Conservation (phyloP, 208 protist species). For the Crithidia sp. region DNA sequence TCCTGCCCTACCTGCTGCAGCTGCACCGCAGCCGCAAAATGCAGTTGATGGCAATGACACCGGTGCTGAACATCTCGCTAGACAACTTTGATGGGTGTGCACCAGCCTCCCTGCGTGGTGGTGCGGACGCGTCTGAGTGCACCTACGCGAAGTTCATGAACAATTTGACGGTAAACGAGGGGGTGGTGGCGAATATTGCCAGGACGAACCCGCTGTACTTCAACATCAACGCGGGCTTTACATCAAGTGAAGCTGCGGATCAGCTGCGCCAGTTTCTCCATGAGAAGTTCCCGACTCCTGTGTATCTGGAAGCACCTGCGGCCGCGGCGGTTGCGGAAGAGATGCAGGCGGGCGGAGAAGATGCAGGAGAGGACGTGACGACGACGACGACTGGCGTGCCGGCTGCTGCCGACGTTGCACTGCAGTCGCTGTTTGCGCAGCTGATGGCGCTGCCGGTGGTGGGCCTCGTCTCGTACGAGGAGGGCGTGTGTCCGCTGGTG, state of each 20-base stretch:
- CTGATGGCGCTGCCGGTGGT: constrained; percentile 63
- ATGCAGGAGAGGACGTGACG: background rate
- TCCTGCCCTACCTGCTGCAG: constrained; percentile 41
- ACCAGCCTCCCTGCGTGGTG: constrained; percentile 32
- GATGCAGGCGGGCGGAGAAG: background rate
- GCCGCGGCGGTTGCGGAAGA: background rate
- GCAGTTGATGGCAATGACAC: background rate
- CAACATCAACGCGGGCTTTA: constrained; percentile 49
- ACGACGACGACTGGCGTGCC: background rate
- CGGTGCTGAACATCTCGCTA: constrained; percentile 7
- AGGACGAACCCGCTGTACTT: constrained; percentile 37
- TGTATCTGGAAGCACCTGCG: constrained; percentile 23
- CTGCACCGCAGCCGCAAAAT: constrained; percentile 1
- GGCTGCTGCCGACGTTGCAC: background rate
- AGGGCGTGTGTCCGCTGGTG: constrained; percentile 54
- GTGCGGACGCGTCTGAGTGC: constrained; percentile 5
- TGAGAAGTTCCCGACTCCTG: constrained; percentile 24
- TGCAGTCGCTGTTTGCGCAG: constrained; percentile 22
- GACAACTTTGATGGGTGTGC: constrained; percentile 68
- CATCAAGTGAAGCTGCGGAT: background rate
- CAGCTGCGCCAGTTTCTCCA: constrained; percentile 36
- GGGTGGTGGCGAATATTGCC: constrained; percentile 12
- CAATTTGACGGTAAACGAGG: constrained; percentile 22
- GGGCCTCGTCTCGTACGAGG: constrained; percentile 44
- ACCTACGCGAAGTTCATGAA: constrained; percentile 39